Base-by-base conservation (phyloP, 2,329 filamentous ascomycete species). In the Pestalotiopsis sp. region DNA sequence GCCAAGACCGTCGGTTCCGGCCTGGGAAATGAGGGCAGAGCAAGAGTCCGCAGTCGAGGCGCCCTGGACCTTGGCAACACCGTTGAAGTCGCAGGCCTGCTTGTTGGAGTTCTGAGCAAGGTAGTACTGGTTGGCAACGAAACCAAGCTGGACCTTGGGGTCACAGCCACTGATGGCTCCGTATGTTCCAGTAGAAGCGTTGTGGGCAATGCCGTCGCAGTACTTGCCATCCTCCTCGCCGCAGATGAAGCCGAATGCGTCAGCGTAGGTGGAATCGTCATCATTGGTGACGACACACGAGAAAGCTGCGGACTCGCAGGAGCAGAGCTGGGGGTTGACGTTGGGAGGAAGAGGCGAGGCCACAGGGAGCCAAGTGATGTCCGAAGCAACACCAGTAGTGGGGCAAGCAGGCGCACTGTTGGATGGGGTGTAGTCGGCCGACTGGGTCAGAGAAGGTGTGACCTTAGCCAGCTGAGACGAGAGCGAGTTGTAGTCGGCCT, bases 131-230 rank as follows among this genome's bases (percentile, higher is more conserved):
- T 95, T 89, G 73, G 95, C 87, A 63, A 90, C 91, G 78, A 88
- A 94, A 69, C 88, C 89, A 56, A 97, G 88, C 86, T 94, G 89
- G 81, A 93, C 86, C 73, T 86, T 85, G 75, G 88, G 77, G 73
- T 85, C 84, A 85, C 93, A 97, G 90, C 94, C 94, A 80, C 89
- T 89, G 85, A 93, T 94, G 62, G 92, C 88, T 74, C 93, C 93
- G 80, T 93, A 96, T 70, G 86, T 82, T 76, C 92, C 93, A 23
- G 84, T 87, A 69, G 86, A 88, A 65, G 87, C 87, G 81, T 95
- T 92, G 73, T 85, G 86, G 72, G 81, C 83, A 81, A 96, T 94
- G 67, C 91, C 93, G 27, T 80, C 82, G 82, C 94, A 96, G 73
- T 87, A 85, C 45, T 80, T 77, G 61, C 81, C 78, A 69, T 85